Base-by-base conservation (phyloP, 768 basidiomycete species). In the Boletus sp. region DNA sequence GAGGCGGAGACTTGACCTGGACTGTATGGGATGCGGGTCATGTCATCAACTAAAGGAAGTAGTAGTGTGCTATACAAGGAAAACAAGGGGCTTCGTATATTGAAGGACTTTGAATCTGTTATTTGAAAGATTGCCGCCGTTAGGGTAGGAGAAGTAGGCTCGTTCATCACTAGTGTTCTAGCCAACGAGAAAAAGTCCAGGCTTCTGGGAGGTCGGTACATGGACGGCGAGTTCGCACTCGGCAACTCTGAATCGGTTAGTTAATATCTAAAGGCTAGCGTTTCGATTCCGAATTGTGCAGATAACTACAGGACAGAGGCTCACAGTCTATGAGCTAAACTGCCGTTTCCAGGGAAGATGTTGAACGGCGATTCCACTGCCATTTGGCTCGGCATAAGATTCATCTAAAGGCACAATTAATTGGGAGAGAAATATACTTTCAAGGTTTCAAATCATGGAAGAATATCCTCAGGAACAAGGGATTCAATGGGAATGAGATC, bases 1-100 rank as follows among this genome's bases (percentile, higher is more conserved):
- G 14, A 35, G 29, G 24, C 2, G 28, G 35, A 28, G 36, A 37
- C 17, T 20, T 10, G 53, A 28, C 35, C 12, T 65, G 66, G 63
- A 49, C 17, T 4, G 66, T 67, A 30, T 67, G 56, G 66, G 63
- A 64, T 54, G 62, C 52, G 7, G 59, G 52, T 47, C 39, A 40
- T 46, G 41, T 51, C 39, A 32, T 30, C 36, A 20, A 46, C 20
- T 55, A 37, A 39, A 20, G 9, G 45, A 12, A 39, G 33, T 7
- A 39, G 33, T 7, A 28, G 30, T 8, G 30, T 14, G n/a, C 15
- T 20, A 20, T 20, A 42, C 12, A 3, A 20, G 41, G 12, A 42
- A 12, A 20, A 44, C 14, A 24, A 15, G 42, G 24, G 24, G 24
- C 24, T 24, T 24, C 24, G 24, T 3, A 42, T 20, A 18, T 11